These are phyloP conservation scores for Diaporthe amygdali DNA, from an alignment of 2,329 filamentous ascomycete species.

Conservation along the genomic window DNA sequence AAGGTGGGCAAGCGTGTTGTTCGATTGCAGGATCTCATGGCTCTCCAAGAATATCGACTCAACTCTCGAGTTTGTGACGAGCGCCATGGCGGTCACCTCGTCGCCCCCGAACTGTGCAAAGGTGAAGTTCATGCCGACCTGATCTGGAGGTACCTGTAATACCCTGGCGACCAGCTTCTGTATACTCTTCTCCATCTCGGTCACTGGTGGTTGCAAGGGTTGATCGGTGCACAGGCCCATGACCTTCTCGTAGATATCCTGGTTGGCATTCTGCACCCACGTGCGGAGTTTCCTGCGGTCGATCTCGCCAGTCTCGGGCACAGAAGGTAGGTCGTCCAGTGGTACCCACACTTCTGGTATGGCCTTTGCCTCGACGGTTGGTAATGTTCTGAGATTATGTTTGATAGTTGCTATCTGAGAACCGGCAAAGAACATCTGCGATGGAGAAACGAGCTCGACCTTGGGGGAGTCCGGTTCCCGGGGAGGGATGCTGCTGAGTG, in stretches of 20 bases:
- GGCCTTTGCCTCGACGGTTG: conserved; percentile 40
- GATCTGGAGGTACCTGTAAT: conserved; percentile 41
- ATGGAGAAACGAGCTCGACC: conserved; percentile 40
- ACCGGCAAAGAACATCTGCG: conserved; percentile 46
- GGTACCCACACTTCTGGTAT: conserved; percentile 55
- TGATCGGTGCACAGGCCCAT: conserved; percentile 47
- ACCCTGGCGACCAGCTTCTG: conserved; percentile 44
- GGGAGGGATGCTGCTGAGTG: conserved; percentile 39
- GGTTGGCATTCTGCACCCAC: conserved; percentile 59
- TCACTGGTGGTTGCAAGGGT: conserved; percentile 39
- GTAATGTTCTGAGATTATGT: conserved; percentile 37
- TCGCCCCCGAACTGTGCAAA: conserved; percentile 47
- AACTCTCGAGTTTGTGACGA: conserved; percentile 43
- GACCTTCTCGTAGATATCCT: conserved; percentile 50
- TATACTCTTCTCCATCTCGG: conserved; percentile 44
- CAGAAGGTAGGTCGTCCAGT: conserved; percentile 48
- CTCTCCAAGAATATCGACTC: conserved; percentile 43
- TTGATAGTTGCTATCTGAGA: conserved; percentile 48
- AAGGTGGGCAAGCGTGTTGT: conserved; percentile 43
- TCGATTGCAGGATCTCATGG: conserved; percentile 42
- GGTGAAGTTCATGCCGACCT: conserved; percentile 49
- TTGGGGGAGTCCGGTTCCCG: conserved; percentile 36
- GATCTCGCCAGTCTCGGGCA: conserved; percentile 43
- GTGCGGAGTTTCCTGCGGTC: conserved; percentile 53
- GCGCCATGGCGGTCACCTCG: conserved; percentile 43